Base-by-base conservation (phyloP, 495 filamentous ascomycete genomes). In the Terfezia boudieri region DNA sequence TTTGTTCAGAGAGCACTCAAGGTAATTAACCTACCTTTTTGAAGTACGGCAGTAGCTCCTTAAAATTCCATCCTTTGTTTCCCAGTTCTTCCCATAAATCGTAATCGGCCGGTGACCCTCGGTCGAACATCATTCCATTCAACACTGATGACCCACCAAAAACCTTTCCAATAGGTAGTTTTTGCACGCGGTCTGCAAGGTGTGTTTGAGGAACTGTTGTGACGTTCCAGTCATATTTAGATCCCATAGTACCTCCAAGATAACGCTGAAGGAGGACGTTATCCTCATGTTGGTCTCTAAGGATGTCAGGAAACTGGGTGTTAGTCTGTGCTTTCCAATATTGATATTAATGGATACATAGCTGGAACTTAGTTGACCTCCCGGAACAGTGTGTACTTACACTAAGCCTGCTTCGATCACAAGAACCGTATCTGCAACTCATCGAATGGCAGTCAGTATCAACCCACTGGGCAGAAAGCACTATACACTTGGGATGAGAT, bases 61-160 rank as follows among this genome's bases (percentile, higher is more conserved):
- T 57, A 77, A 77, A 84, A 58, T 70, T 73, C 80, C 79, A 84
- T 9, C 76, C 77, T 0, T 71, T 67, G 57, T 79, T 81, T 0
- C 80, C 79, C 3, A 80, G 63, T 4, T 58, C 60, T 54, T 72
- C 69, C 78, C 78, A 82, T 2, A 70, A 66, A 57, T 82, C 74
- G 57, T 74, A 79, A 60, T 78, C 72, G 8, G 63, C 63, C 1
- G 57, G 56, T 9, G 70, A 64, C 8, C 71, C 72, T 11, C 73
- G 60, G 38, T 69, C 69, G 57, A 68, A 69, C 51, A 71, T 64
- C 52, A 74, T 60, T 4, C 70, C 71, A 49, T 75, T 75, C 51
- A 75, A 55, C 35, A 71, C 67, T 12, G 64, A 71, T n/a, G 71
- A 68, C 0, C 72, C 73, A 6, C 73, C 72, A 9, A 72, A 64